Evolutionary conservation across 2,329 filamentous ascomycete species (phyloP).

Genomic region (Periconia sp.): DNA sequence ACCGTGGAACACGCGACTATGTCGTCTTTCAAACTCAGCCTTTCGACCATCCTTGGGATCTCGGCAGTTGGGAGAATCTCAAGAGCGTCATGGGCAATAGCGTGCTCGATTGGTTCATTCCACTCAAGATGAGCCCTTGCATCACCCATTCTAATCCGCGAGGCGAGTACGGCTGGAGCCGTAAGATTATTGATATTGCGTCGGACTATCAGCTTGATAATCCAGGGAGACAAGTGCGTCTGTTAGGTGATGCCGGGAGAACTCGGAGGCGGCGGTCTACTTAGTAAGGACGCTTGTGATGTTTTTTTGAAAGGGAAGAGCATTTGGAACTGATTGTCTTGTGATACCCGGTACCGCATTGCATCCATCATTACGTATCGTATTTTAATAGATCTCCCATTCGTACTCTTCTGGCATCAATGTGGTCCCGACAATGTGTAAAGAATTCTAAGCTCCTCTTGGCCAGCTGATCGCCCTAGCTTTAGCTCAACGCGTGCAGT

Average conservation of each 20-base stretch:
- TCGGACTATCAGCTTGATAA: constrained; percentile 31
- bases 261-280: no score
- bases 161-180: constrained; percentile 73
- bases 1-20: constrained; percentile 64
- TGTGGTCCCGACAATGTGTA: no score
- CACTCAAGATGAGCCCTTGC: constrained; percentile 76
- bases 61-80: constrained; percentile 74
- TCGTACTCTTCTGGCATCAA: no score
- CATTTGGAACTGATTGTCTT: constrained; percentile 18
- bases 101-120: constrained; percentile 79
- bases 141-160: constrained; percentile 68
- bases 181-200: constrained; percentile 56
- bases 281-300: constrained; percentile 9
- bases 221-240: constrained; percentile 14
- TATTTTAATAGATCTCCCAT: no score
- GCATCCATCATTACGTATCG: no score
- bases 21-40: constrained; percentile 76
- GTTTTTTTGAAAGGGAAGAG: background rate
- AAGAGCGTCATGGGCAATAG: constrained; percentile 78
- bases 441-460: no score
- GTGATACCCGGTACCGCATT: no score
- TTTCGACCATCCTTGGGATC: constrained; percentile 85
- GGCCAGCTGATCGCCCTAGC: no score
- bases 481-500: no score
- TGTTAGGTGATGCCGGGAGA: constrained; percentile 5